These are phyloP conservation scores for Onygenales sp. DNA, from an alignment of 2,329 filamentous ascomycete genomes.

Conservation along the genomic window DNA sequence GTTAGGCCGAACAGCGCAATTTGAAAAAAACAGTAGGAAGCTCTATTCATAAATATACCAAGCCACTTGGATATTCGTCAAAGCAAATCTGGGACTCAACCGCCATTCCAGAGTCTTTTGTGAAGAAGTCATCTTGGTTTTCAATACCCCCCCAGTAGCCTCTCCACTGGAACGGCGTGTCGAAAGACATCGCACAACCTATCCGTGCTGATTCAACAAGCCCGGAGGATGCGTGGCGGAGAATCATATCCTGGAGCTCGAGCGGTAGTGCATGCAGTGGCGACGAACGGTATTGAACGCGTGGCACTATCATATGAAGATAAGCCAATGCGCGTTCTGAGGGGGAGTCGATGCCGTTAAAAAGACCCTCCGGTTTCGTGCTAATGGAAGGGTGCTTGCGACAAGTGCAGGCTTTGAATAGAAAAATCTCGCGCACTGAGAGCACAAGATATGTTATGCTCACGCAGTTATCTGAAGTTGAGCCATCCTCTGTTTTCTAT, in stretches of 20 bases:
- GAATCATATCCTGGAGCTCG: constrained; percentile 17
- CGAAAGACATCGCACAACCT: constrained; percentile 14
- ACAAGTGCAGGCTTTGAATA: constrained; percentile 11
- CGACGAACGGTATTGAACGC: constrained; percentile 2
- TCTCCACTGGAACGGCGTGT: constrained; percentile 14
- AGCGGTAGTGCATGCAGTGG: constrained; percentile 13
- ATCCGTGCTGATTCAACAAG: constrained; percentile 14
- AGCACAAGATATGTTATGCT: constrained; percentile 14
- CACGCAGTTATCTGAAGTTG: background rate
- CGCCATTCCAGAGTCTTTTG: constrained; percentile 9
- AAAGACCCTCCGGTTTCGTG: constrained; percentile 11
- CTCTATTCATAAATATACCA: constrained; percentile 11
- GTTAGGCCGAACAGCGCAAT: too few species aligned
- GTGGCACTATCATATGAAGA: constrained; percentile 12
- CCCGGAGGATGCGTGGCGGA: constrained; percentile 13
- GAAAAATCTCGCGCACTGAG: constrained; percentile 12
- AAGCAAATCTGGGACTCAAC: constrained; percentile 17
- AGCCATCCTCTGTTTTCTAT: background rate
- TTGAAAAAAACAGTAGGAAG: too few species aligned
- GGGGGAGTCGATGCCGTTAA: constrained; percentile 12
- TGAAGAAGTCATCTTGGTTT: constrained; percentile 10
- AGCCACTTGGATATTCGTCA: constrained; percentile 11
- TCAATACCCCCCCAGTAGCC: constrained; percentile 11
- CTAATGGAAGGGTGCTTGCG: constrained; percentile 6
- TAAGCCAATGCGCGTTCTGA: constrained; percentile 12